Evolutionary conservation across 192 early-diverging fungal genomes (phyloP).

Genomic region (Physocladia obscura): DNA sequence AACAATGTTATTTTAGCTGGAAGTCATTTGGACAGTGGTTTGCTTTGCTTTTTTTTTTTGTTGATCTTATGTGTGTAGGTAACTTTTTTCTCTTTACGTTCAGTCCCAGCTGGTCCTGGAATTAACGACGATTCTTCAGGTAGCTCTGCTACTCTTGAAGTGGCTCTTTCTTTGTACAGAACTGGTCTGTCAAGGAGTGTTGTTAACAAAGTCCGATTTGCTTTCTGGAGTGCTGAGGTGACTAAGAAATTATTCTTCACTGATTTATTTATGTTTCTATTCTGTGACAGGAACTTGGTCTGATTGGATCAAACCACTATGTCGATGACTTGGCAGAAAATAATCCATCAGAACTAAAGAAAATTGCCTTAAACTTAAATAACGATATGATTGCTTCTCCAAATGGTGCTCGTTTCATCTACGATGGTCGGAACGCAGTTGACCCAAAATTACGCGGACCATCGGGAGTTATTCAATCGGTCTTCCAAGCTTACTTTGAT

Average conservation of each 20-base stretch:
- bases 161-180: slow-evolving; percentile 32
- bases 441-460: slow-evolving; percentile 24
- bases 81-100: no score
- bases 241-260: background rate
- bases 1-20: slow-evolving; percentile 40
- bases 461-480: slow-evolving; percentile 30
- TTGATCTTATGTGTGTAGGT: background rate
- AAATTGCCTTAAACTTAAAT: slow-evolving; percentile 30
- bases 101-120: slow-evolving; percentile 45
- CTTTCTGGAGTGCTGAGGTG: slow-evolving; percentile 37
- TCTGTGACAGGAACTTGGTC: slow-evolving; percentile 48
- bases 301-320: slow-evolving; percentile 43
- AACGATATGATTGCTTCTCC: slow-evolving; percentile 40
- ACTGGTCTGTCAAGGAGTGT: slow-evolving; percentile 32
- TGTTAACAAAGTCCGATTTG: slow-evolving; percentile 40
- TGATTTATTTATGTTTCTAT: slow-evolving; percentile 20
- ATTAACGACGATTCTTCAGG: slow-evolving; percentile 56
- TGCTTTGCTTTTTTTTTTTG: background rate
- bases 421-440: slow-evolving; percentile 30
- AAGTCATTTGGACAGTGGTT: slow-evolving; percentile 40
- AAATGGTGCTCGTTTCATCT: slow-evolving; percentile 33
- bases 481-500: slow-evolving; percentile 35
- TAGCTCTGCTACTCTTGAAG: slow-evolving; percentile 39
- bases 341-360: slow-evolving; percentile 24
- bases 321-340: slow-evolving; percentile 35